phyloP scores from a whole-genome alignment of 1,284 basidiomycete genomes.

The Cutaneotrichosporon cavernicola region DNA sequence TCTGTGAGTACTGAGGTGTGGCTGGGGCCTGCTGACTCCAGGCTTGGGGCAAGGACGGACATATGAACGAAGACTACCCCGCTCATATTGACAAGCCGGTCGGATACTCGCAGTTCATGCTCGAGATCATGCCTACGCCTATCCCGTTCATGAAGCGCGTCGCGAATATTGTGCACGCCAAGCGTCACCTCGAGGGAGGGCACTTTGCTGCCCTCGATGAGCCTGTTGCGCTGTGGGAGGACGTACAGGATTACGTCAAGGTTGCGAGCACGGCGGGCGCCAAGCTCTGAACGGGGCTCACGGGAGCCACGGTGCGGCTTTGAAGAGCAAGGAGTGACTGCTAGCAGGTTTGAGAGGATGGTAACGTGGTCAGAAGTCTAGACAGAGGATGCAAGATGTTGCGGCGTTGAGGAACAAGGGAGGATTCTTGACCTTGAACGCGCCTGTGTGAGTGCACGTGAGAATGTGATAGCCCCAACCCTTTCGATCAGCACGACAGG shows the following conservation, averaged over 20 bases:
- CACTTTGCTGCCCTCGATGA: slow-evolving; percentile 56
- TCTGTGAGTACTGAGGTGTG: slow-evolving; percentile 34
- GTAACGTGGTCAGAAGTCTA: no score
- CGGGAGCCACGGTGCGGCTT: neutral
- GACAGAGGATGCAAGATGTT: no score
- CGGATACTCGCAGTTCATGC: slow-evolving; percentile 51
- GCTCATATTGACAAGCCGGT: slow-evolving; percentile 47
- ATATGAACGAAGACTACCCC: slow-evolving; percentile 18
- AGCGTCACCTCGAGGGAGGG: slow-evolving; percentile 48
- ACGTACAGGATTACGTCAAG: slow-evolving; percentile 45
- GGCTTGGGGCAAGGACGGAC: slow-evolving; percentile 27
- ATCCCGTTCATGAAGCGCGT: slow-evolving; percentile 44
- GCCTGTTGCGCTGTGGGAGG: slow-evolving; percentile 48
- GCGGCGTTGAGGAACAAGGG: no score
- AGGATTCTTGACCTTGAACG: no score
- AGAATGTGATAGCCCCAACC: no score
- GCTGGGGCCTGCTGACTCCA: slow-evolving; percentile 18
- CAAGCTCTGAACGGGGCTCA: slow-evolving; percentile 5
- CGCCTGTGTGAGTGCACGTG: no score
- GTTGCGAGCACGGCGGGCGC: slow-evolving; percentile 28
- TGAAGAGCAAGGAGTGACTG: no score
- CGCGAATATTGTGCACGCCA: slow-evolving; percentile 48
- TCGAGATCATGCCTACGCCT: slow-evolving; percentile 51
- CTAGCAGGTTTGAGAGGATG: no score
- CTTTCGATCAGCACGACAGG: no score